Evolutionary conservation across 23 red algal species (phyloP), one percentile per base, ranked within the genome.

Genomic region (Gracilaria gracilis): DNA sequence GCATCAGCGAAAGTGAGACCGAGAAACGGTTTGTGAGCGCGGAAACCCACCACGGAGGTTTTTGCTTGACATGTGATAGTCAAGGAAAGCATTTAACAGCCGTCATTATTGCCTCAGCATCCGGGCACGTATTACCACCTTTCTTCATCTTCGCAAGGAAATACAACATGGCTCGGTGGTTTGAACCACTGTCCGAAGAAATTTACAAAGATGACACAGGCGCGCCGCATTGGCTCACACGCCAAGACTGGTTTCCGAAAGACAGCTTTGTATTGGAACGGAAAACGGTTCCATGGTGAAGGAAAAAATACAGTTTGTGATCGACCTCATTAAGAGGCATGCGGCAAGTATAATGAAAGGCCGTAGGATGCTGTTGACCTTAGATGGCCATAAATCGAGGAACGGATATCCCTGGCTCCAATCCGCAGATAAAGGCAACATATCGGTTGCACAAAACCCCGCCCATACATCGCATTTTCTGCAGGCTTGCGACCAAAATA

Each of bases 71-170:
- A 33, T 6, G 4, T 5, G 14, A 16, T 4, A 70, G 34, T 2
- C 7, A 16, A 35, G 24, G 50, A 9, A 82, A 62, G 50, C 78
- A 82, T 61, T 37, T 82, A 0, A 82, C 50, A 13, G 49, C 78
- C 12, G 24, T 0, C 9, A 28, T 82, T 9, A 82, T 46, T 12
- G 50, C 78, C 0, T 53, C 78, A 4, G 78, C 78, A 27, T 40
- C 78, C 2, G 51, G 42, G 4, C 13, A 57, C 25, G 0, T 61
- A 13, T 23, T 57, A 8, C 51, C 53, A 12, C 78, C 49, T 4
- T 82, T 82, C 28, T 37, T 82, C 57, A 2, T 48, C 14, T 82
- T 82, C 25, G 78, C 25, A 1, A 49, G 42, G 15, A 82, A 82
- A 1, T 19, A 61, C 21, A 57, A 34, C 12, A 82, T 82, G 49